phyloP scores from a whole-genome alignment of 2,329 filamentous ascomycete genomes.

The Aspergillus sp. region DNA sequence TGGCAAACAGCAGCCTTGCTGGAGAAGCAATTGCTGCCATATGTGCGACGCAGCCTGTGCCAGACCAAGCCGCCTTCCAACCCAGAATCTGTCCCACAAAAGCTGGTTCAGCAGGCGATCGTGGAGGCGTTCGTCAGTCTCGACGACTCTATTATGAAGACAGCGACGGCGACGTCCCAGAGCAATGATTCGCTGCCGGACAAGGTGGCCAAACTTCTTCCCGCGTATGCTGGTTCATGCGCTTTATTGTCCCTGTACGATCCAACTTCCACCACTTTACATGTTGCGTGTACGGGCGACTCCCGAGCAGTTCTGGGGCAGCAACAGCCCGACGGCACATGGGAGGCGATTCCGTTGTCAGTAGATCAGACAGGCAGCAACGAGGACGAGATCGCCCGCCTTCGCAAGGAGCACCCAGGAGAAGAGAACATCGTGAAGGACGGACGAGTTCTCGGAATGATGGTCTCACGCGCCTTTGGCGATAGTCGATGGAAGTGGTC shows the following conservation, averaged over 20 bases:
- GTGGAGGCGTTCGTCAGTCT: conserved; percentile 21
- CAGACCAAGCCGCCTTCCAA: conserved; percentile 9
- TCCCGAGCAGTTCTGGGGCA: conserved; percentile 64
- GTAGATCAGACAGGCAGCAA: conserved; percentile 68
- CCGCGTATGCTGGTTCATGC: conserved; percentile 56
- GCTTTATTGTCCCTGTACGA: conserved; percentile 65
- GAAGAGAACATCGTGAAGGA: conserved; percentile 58
- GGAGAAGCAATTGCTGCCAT: conserved; percentile 21
- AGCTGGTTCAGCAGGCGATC: conserved; percentile 23
- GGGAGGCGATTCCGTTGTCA: conserved; percentile 56
- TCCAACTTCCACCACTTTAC: conserved; percentile 50
- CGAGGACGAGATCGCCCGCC: conserved; percentile 54
- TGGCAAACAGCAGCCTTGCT: conserved; percentile 26
- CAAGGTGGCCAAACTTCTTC: conserved; percentile 22
- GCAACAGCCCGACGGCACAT: conserved; percentile 39
- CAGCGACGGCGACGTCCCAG: conserved; percentile 13
- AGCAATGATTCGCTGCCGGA: conserved; percentile 20
- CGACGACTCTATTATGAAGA: conserved; percentile 26
- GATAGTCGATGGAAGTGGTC: conserved; percentile 69
- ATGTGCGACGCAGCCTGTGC: conserved; percentile 17
- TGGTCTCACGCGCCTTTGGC: conserved; percentile 66
- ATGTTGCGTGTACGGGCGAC: conserved; percentile 67
- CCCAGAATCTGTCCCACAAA: conserved; percentile 5
- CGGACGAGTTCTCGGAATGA: conserved; percentile 61
- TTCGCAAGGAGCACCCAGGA: conserved; percentile 60